Percentiles rank a stretch among this genome's conserved stretches.
Conservation (phyloP, 1,284 basidiomycete genomes). For the Sphagnurus paluster region DNA sequence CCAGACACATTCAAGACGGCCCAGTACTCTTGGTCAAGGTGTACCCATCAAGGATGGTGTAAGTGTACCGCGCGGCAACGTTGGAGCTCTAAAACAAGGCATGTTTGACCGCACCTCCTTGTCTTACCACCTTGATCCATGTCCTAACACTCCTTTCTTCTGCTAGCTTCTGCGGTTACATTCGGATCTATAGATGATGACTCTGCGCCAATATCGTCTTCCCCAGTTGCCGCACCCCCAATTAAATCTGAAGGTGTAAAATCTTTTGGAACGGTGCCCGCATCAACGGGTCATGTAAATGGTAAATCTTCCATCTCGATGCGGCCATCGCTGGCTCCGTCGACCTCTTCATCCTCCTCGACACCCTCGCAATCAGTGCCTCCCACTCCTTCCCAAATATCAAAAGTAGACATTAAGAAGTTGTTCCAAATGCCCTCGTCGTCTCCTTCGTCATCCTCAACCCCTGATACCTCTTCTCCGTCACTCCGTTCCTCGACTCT, state of each 20-base stretch:
- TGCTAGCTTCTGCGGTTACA: slow-evolving; percentile 61
- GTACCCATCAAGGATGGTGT: slow-evolving; percentile 77
- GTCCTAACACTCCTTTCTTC: slow-evolving; percentile 6
- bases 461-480: slow-evolving; percentile 41
- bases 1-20: slow-evolving; percentile 66
- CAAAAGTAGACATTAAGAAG: slow-evolving; percentile 63
- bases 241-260: slow-evolving; percentile 74
- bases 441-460: slow-evolving; percentile 36
- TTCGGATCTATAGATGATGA: slow-evolving; percentile 86
- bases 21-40: slow-evolving; percentile 68
- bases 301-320: slow-evolving; percentile 51
- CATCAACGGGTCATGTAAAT: slow-evolving; percentile 49
- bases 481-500: slow-evolving; percentile 45
- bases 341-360: slow-evolving; percentile 17
- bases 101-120: slow-evolving; percentile 23
- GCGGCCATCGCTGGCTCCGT: slow-evolving; percentile 30
- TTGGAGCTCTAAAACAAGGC: slow-evolving; percentile 67
- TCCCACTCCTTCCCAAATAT: slow-evolving; percentile 36
- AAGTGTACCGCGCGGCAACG: slow-evolving; percentile 56
- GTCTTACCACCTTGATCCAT: slow-evolving; percentile 4
- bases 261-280: slow-evolving; percentile 76
- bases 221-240: slow-evolving; percentile 62
- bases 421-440: slow-evolving; percentile 63
- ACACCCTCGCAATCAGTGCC: slow-evolving; percentile 33
- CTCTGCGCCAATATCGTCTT: slow-evolving; percentile 66